These are phyloP conservation scores for Wickerhamomyces chaumierensis DNA, from an alignment of 805 yeast genomes.

Conservation along the genomic window DNA sequence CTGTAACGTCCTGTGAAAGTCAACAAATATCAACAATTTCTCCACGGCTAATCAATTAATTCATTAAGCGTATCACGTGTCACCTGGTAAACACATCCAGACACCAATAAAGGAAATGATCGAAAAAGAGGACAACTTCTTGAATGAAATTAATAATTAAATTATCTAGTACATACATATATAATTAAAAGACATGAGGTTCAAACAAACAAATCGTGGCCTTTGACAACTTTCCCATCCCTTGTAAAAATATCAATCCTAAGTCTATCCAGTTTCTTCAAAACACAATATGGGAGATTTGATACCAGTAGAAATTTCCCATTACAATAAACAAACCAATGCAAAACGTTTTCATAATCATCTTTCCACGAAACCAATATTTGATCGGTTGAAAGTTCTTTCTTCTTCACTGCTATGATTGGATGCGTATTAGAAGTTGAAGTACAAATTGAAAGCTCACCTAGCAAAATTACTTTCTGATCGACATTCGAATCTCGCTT, in stretches of 20 bases:
- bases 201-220: constrained; percentile 11
- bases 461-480: too few species aligned
- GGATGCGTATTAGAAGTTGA: background rate
- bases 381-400: constrained; percentile 1
- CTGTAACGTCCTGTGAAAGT: too few species aligned
- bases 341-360: constrained; percentile 8
- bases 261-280: constrained; percentile 8
- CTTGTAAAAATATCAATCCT: constrained; percentile 15
- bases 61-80: too few species aligned
- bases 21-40: too few species aligned
- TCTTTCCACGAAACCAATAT: constrained; percentile 17
- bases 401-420: constrained; percentile 2
- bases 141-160: too few species aligned
- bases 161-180: too few species aligned
- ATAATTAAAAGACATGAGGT: background rate
- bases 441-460: constrained; percentile 15
- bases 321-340: constrained; percentile 23
- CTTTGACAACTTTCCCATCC: constrained; percentile 10
- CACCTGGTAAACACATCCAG: too few species aligned
- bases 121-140: too few species aligned
- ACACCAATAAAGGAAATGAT: too few species aligned
- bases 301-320: constrained; percentile 18
- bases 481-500: too few species aligned
- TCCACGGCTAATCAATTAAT: too few species aligned
- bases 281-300: constrained; percentile 4